phyloP scores from a whole-genome alignment of 2,329 filamentous ascomycete genomes.

The Claviceps sorghi region DNA sequence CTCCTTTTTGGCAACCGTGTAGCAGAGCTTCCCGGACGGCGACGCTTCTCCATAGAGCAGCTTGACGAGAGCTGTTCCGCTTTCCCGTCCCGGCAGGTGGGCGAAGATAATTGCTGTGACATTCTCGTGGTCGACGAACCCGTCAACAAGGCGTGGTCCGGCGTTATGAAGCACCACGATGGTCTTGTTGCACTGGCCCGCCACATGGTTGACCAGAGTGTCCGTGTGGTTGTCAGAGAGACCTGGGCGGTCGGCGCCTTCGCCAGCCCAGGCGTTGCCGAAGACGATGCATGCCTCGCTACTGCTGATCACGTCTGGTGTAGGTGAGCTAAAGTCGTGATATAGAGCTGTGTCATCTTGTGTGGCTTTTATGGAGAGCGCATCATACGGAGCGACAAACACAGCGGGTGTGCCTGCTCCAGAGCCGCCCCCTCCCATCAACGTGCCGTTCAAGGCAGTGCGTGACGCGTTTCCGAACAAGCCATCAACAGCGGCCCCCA shows the following conservation, averaged over 20 bases:
- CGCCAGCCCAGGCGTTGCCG: conserved; percentile 54
- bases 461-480: not conserved
- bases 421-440: conserved; percentile 30
- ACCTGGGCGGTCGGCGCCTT: conserved; percentile 50
- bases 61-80: conserved; percentile 38
- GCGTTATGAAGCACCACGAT: conserved; percentile 53
- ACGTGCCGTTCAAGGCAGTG: conserved; percentile 29
- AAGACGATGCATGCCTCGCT: conserved; percentile 55
- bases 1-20: conserved; percentile 42
- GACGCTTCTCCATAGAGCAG: conserved; percentile 43
- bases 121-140: conserved; percentile 47
- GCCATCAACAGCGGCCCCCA: conserved; percentile 11
- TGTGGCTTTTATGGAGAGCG: conserved; percentile 34
- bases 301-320: conserved; percentile 32
- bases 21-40: conserved; percentile 44
- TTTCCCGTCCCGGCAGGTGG: conserved; percentile 50
- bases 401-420: conserved; percentile 32
- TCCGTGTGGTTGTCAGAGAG: conserved; percentile 54
- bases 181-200: conserved; percentile 44
- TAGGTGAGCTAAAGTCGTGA: conserved; percentile 39
- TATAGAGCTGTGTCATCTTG: conserved; percentile 42
- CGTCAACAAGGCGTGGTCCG: conserved; percentile 44
- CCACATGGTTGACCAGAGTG: conserved; percentile 40
- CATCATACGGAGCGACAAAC: conserved; percentile 39
- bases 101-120: conserved; percentile 50